phyloP scores from a whole-genome alignment of 306 rosid species.

The Prunus fruticosa region DNA sequence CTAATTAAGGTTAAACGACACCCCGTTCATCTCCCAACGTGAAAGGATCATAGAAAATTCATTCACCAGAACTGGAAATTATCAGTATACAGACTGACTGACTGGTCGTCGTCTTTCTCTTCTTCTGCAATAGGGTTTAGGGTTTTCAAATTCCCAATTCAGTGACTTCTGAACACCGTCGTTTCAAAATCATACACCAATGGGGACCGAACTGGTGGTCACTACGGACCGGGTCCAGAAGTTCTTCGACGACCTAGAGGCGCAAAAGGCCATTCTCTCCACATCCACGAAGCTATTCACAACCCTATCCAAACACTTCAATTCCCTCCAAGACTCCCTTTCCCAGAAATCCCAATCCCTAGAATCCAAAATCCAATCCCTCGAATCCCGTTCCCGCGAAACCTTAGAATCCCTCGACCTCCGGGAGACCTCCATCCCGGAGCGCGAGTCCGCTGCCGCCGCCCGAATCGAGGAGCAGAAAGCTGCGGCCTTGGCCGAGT shows the following conservation, averaged over 20 bases:
- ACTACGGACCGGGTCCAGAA: conserved; percentile 40
- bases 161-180: not conserved
- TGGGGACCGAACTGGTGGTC: conserved; percentile 49
- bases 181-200: conserved; percentile 12
- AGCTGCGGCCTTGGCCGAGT: conserved; percentile 48
- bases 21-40: not conserved
- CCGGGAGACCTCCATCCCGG: conserved; percentile 56
- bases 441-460: conserved; percentile 54
- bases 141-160: not conserved
- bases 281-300: conserved; percentile 58
- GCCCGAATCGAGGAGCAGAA: conserved; percentile 49
- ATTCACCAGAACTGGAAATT: conserved; percentile 6
- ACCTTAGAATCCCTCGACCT: conserved; percentile 45
- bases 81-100: not conserved
- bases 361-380: conserved; percentile 49
- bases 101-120: not conserved
- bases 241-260: conserved; percentile 62
- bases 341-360: conserved; percentile 53
- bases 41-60: not conserved
- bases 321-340: conserved; percentile 49
- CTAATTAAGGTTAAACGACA: too few relatives aligned
- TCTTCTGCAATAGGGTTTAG: conserved; percentile 28
- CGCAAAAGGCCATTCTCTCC: conserved; percentile 44
- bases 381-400: conserved; percentile 38
- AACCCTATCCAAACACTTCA: conserved; percentile 46